Evolutionary conservation across 805 yeast genomes (phyloP), one percentile per base, ranked within the genome.

Genomic region (Cyberlindnera misumaiensis): DNA sequence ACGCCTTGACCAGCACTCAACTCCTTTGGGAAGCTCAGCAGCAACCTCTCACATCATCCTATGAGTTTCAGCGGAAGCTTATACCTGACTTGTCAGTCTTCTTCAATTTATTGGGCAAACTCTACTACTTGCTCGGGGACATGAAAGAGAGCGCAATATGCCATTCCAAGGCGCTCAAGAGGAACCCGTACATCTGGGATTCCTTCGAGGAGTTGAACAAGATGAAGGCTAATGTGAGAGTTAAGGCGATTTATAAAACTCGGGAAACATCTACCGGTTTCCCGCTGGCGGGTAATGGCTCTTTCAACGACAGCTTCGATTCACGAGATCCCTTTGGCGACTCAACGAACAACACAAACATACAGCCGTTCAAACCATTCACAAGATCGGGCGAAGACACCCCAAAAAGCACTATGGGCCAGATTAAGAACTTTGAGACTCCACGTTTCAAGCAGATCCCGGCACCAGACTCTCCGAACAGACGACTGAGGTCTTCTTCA

Each of bases 101-200:
- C 17, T 77, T 75, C 52, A 73, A 74, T 43, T 53, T 88, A 13
- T 58, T 86, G 45, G 97, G 94, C 0, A 80, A 78, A 44, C 64
- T 89, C 32, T 78, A 80, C 51, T 59, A 62, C 14, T 67, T 70
- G 7, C 60, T 68, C 7, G 84, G 83, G 17, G 86, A 83, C 52
- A 53, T 65, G 5, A 73, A 77, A 47, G 77, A 80, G 41, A 79
- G 93, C 40, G 71, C 83, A 0, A 61, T 80, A 34, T 73, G 77
- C 51, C 84, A 80, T 55, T 71, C 85, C 0, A 75, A 72, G 46
- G 85, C 90, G 1, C 67, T 87, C 40, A 75, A 77, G 42, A 61
- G 70, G 45, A 84, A 93, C 55, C 96, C 95, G 13, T 85, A 68
- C 53, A 70, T 87, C 30, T 87, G 93, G 74, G 96, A 87, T 54